Base-by-base conservation (phyloP, 2,329 filamentous ascomycete genomes). In the Penicillium decumbens region DNA sequence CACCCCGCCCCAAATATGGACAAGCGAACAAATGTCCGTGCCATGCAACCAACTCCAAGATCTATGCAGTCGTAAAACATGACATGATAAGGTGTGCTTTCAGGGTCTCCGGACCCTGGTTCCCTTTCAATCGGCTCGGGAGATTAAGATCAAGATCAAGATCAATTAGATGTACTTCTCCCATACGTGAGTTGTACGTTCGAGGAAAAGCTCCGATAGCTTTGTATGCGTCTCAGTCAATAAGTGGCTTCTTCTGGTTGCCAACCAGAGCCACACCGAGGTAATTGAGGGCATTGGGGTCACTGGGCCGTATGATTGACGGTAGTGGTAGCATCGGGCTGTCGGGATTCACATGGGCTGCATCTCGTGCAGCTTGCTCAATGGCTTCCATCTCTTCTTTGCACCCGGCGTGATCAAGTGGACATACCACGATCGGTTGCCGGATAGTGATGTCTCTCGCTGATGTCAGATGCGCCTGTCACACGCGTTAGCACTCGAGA, bases 321-420 rank as follows among this genome's bases (percentile, higher is more conserved):
- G 85, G 84, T 1, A 91, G 85, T 0, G 93, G 91, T n/a, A 96
- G 73, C 85, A 95, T 91, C 0, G 91, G 93, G 61, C 93, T 93
- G 54, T 95, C 89, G 0, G 87, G 87, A 59, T 92, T 89, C 53
- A 97, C 85, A 54, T 88, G 83, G 13, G 88, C 87, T 1, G 93
- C 92, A 61, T 97, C 92, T 70, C 91, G 92, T 38, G 93, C 93
- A 0, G 93, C 88, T 71, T 95, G 89, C 66, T 96, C 91, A 56
- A 98, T 97, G 32, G 91, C 91, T 63, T 95, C 91, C 89, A 98
- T 96, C 73, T 97, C 93, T 67, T 96, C 91, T 70, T 95, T 96
- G 74, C 93, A 98, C 13, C 87, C 88, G 58, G 95, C 89, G 65
- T 96, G 89, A 65, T 98, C 93, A 54, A 96, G 83, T 0, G 93